Conservation (phyloP, 2,329 filamentous ascomycete genomes). For the Arthrobotrys sphaeroides region DNA sequence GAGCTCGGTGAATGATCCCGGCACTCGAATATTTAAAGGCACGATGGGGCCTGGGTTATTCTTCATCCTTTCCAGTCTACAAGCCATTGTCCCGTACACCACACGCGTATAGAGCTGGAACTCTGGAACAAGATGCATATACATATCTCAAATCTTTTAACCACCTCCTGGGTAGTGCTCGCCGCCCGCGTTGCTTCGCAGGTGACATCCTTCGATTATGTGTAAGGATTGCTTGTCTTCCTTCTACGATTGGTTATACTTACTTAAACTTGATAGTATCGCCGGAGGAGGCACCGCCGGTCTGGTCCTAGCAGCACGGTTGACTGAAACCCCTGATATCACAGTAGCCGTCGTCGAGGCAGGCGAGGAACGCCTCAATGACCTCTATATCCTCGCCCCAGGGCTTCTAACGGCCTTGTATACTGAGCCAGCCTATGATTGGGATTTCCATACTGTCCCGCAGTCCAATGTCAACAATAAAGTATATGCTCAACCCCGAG, state of each 20-base stretch:
- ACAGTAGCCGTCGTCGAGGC: conserved; percentile 49
- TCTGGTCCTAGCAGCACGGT: conserved; percentile 58
- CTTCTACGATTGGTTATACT: not conserved
- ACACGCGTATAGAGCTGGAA: not conserved
- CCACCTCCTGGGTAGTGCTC: not conserved
- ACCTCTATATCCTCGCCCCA: conserved; percentile 38
- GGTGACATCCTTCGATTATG: conserved; percentile 35
- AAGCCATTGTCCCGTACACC: not conserved
- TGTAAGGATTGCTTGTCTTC: conserved; percentile 8
- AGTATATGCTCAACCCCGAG: conserved; percentile 63
- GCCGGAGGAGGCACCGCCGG: conserved; percentile 58
- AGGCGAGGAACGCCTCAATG: conserved; percentile 24
- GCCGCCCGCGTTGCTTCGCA: conserved; percentile 22
- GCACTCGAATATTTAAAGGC: not conserved
- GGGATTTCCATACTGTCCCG: conserved; percentile 63
- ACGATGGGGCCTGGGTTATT: conserved; percentile 6
- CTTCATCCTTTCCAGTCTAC: conserved; percentile 7
- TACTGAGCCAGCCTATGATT: conserved; percentile 59
- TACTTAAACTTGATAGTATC: conserved; percentile 56
- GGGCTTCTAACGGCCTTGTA: conserved; percentile 35
- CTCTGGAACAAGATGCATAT: conserved; percentile 18
- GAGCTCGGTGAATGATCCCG: not conserved
- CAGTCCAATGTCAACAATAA: conserved; percentile 62
- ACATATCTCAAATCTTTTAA: conserved; percentile 16
- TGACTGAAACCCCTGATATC: conserved; percentile 58